A percentile compares a stretch with the other conserved stretches of the same genome.
phyloP scores from a whole-genome alignment of 108 stramenopile species.

The Nitzschia putrida region DNA sequence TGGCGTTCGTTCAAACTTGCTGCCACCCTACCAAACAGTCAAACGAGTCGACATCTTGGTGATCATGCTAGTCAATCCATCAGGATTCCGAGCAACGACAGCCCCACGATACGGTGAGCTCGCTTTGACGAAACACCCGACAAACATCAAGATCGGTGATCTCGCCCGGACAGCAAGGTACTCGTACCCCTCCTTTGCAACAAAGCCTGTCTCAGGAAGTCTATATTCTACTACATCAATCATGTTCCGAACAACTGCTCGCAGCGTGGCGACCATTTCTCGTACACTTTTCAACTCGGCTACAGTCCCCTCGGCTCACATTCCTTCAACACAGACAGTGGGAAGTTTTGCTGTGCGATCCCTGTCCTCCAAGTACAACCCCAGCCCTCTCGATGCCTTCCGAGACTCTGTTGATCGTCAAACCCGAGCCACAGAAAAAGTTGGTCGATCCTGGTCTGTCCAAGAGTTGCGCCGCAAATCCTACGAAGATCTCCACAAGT shows the following conservation, averaged over 20 bases:
- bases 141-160: too few relatives aligned
- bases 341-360: not conserved
- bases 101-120: too few relatives aligned
- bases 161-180: too few relatives aligned
- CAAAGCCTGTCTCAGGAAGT: too few relatives aligned
- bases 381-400: slow-evolving; percentile 68
- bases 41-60: too few relatives aligned
- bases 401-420: slow-evolving; percentile 69
- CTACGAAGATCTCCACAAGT: slow-evolving; percentile 89
- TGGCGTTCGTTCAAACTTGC: too few relatives aligned
- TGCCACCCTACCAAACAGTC: too few relatives aligned
- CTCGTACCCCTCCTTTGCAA: too few relatives aligned
- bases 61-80: too few relatives aligned
- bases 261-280: not conserved
- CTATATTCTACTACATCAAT: not conserved
- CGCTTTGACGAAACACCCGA: too few relatives aligned
- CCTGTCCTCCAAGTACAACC: slow-evolving; percentile 18
- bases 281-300: not conserved
- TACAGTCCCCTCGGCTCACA: not conserved
- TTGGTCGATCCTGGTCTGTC: slow-evolving; percentile 79
- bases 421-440: slow-evolving; percentile 59
- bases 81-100: too few relatives aligned
- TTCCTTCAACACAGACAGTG: not conserved
- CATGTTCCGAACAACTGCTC: slow-evolving; percentile 1
- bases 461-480: slow-evolving; percentile 84